Evolutionary conservation across 352 stramenopile genomes (phyloP).

Genomic region (Aphanomyces cochlioides): DNA sequence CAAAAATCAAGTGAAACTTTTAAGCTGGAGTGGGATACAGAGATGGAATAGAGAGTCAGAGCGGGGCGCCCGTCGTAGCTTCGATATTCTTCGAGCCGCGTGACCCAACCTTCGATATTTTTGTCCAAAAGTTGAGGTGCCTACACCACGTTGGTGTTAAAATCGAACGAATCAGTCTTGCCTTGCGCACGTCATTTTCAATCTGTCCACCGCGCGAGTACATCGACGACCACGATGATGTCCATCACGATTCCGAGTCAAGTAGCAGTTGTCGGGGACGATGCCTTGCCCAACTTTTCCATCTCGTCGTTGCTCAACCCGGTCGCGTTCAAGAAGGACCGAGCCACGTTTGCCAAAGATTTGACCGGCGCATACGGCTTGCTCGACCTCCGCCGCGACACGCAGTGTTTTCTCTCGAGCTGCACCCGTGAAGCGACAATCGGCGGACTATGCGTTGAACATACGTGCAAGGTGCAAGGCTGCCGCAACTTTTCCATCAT

Average conservation of each 20-base stretch:
- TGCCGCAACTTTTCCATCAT: conserved; percentile 22
- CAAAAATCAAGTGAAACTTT: no score
- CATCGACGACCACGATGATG: neutral
- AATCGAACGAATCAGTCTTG: conserved; percentile 7
- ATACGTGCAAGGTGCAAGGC: conserved; percentile 17
- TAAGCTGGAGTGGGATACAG: no score
- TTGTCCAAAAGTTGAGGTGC: no score
- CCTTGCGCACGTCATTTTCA: neutral
- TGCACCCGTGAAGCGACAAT: conserved; percentile 22
- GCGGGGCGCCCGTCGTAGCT: no score
- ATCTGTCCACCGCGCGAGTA: neutral
- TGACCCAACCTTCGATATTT: no score
- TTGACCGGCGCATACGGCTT: conserved; percentile 25
- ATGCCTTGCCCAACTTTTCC: conserved; percentile 1
- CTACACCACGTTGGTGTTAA: no score
- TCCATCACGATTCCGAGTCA: neutral
- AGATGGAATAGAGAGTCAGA: no score
- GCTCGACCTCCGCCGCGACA: conserved; percentile 24
- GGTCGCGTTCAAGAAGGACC: neutral
- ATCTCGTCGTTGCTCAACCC: conserved; percentile 24
- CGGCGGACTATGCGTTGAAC: conserved; percentile 21
- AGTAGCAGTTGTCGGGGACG: neutral
- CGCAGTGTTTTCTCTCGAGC: conserved; percentile 28
- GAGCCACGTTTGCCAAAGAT: conserved; percentile 21
- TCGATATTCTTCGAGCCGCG: no score